Evolutionary conservation across 805 yeast species (phyloP), one percentile per base, ranked within the genome.

Genomic region (Saccharomycopsis schoenii): DNA sequence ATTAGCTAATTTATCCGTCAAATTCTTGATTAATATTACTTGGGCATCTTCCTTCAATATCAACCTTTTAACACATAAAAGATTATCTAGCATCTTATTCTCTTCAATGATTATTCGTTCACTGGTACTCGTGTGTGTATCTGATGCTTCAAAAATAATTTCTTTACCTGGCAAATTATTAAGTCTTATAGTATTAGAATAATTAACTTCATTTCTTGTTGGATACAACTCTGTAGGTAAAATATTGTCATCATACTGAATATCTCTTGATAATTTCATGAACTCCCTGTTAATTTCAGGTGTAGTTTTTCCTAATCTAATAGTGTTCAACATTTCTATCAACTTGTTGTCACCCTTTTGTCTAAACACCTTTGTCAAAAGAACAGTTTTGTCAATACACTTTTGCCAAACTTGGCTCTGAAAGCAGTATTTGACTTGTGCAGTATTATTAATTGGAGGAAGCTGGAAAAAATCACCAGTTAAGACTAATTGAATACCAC

Each of bases 381-480:
- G 74, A 37, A 91, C 80, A 0, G 94, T 90, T 61, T 81, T 79
- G 10, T 80, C 73, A 54, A 94, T 78, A 6, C 83, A 80, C 36
- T 72, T 72, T 17, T 72, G 72, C 99, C 99, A 94, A 29, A 83
- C 73, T 2, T 74, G 70, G 10, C 90, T 79, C 67, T 91, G 88
- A 68, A 94, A 94, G 62, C 96, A 86, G 69, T 86, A 94, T 25
- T 72, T 70, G 6, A 94, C 96, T 9, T 47, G 52, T 21, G 52
- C 52, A 3, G 52, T 25, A 12, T 24, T 47, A 47, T 47, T 47
- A 10, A 47, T 47, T 0, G 99, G 99, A 0, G 99, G 99, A 54
- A 94, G 77, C 73, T 94, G 99, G 72, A 87, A 92, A 70, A 93
- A 92, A 73, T 94, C 99, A n/a, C 99, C 99, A 3, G 96, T 87